Conservation (phyloP, 139 green algal genomes). For the Chlorella sorokiniana region DNA sequence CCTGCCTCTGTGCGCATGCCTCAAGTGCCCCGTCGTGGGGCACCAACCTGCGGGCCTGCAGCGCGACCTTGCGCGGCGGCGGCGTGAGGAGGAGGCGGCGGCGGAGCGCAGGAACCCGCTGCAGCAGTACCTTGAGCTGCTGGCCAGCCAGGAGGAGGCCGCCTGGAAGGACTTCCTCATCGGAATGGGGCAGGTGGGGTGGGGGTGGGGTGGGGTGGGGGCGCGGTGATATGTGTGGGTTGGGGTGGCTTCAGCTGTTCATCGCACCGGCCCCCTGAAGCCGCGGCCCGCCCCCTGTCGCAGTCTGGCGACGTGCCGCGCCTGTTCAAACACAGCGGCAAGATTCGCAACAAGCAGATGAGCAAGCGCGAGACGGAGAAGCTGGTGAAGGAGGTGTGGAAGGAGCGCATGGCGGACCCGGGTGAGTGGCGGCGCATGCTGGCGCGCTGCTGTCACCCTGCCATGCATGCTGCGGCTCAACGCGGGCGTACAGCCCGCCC, state of each 20-base stretch:
- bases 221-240: not conserved
- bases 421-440: not conserved
- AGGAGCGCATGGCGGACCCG: slow-evolving; percentile 36
- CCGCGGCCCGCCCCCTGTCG: not conserved
- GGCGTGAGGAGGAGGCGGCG: slow-evolving; percentile 30
- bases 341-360: slow-evolving; percentile 60
- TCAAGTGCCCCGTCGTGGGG: not conserved
- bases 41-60: not conserved
- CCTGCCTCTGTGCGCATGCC: not conserved
- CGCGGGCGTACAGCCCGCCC: not conserved
- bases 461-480: not conserved
- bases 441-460: not conserved
- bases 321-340: slow-evolving; percentile 48
- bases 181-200: slow-evolving; percentile 46
- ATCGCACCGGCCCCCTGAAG: not conserved
- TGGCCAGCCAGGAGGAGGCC: slow-evolving; percentile 49
- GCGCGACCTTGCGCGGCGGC: slow-evolving; percentile 14
- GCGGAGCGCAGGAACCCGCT: slow-evolving; percentile 42
- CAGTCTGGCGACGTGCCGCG: slow-evolving; percentile 44
- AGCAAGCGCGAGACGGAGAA: slow-evolving; percentile 66
- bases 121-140: slow-evolving; percentile 52
- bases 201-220: not conserved
- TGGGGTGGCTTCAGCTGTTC: not conserved
- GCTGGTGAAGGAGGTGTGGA: slow-evolving; percentile 71
- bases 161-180: slow-evolving; percentile 46